A percentile compares a stretch with the other conserved stretches of the same genome.
These are phyloP conservation scores for Omphalea diandra DNA, from an alignment of 441 rosid species.

Conservation along the genomic window DNA sequence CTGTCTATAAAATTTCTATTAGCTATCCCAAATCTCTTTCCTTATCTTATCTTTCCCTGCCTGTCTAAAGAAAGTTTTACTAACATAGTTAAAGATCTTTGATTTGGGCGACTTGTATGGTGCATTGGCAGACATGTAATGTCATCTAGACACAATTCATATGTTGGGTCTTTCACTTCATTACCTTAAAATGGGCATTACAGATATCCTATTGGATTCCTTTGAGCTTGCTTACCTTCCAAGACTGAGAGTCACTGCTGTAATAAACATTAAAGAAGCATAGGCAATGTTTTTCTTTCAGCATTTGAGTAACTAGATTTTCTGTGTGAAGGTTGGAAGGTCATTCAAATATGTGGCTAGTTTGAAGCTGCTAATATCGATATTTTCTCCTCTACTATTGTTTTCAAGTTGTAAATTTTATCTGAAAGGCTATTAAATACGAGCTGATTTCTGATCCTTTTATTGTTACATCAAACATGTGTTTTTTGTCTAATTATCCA, in stretches of 20 bases:
- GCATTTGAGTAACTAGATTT: not conserved
- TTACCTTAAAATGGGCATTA: not conserved
- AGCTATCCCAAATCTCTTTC: not conserved
- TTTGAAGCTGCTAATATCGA: conserved; percentile 1
- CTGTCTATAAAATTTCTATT: conserved; percentile 13
- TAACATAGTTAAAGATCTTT: not conserved
- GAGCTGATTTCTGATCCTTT: conserved; percentile 6
- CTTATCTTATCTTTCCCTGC: conserved; percentile 1
- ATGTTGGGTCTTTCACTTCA: not conserved
- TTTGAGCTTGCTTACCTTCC: not conserved
- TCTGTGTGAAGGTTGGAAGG: not conserved
- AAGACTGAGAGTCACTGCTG: not conserved
- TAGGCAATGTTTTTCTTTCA: not conserved
- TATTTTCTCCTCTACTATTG: not conserved
- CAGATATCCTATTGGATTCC: not conserved
- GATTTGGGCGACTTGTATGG: not conserved
- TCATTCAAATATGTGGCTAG: not conserved
- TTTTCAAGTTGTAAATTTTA: conserved; percentile 8
- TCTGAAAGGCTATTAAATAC: conserved; percentile 8
- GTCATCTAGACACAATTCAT: not conserved
- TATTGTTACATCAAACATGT: not conserved
- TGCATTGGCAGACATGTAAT: conserved; percentile 1
- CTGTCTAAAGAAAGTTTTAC: not conserved
- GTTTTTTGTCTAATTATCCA: conserved; percentile 8
- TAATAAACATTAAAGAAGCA: not conserved